Conservation (phyloP, 2,329 filamentous ascomycete genomes). For the Venturiaceae sp. region DNA sequence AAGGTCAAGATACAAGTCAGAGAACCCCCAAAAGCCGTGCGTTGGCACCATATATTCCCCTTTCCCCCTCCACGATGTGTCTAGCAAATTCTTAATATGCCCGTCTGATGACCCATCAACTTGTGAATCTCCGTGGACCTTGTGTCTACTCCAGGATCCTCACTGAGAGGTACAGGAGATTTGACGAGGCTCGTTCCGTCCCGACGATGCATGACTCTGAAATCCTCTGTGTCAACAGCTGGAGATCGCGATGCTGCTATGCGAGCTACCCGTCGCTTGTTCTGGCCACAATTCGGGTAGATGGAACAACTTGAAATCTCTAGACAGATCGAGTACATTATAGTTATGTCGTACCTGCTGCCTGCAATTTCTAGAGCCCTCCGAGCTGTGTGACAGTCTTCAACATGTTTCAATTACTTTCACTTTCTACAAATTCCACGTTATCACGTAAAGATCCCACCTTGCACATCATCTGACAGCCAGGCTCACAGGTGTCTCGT, state of each 20-base stretch:
- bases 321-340: no score
- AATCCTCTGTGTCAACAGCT: neutral
- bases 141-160: neutral
- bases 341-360: no score
- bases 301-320: no score
- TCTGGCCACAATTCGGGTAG: no score
- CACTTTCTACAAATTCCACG: neutral
- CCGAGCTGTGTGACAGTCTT: no score
- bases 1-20: conserved; percentile 34
- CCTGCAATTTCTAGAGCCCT: no score
- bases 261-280: no score
- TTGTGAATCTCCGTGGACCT: conserved; percentile 8
- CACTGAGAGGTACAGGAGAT: neutral
- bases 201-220: neutral
- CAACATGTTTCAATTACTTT: no score
- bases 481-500: conserved; percentile 53
- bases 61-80: neutral
- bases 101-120: conserved; percentile 3
- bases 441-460: neutral
- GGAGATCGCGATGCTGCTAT: neutral
- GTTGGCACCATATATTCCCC: conserved; percentile 16
- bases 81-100: conserved; percentile 9
- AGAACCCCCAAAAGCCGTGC: conserved; percentile 39
- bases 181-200: neutral
- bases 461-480: neutral